These are phyloP conservation scores for Paecilomyces sp. DNA, from an alignment of 2,329 filamentous ascomycete genomes.

Conservation along the genomic window DNA sequence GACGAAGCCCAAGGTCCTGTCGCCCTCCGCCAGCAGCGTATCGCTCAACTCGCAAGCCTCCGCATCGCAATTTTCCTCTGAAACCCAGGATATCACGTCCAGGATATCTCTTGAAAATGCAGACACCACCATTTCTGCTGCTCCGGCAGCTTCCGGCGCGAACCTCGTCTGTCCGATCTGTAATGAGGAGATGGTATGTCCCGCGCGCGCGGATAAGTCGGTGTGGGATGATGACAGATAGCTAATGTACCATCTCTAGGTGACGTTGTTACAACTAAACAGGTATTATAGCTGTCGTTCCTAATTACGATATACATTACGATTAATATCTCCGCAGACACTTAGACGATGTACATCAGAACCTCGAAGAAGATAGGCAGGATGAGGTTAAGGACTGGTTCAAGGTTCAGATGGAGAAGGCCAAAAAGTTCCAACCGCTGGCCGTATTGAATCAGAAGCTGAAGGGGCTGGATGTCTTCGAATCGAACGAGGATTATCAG, in stretches of 20 bases:
- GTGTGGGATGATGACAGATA: not conserved
- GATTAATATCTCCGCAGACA: constrained; percentile 45
- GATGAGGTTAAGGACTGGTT: constrained; percentile 98
- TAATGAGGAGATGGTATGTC: constrained; percentile 85
- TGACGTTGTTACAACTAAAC: constrained; percentile 89
- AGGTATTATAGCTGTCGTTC: constrained; percentile 40
- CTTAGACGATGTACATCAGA: constrained; percentile 83
- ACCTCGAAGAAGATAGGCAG: constrained; percentile 79
- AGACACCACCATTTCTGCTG: constrained; percentile 40
- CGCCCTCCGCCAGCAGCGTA: constrained; percentile 63
- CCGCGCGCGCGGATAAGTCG: not conserved
- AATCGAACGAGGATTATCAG: constrained; percentile 68
- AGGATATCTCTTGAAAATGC: constrained; percentile 66
- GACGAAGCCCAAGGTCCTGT: constrained; percentile 42
- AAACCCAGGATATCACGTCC: constrained; percentile 70
- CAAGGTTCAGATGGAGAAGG: constrained; percentile 86
- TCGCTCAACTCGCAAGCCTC: constrained; percentile 73
- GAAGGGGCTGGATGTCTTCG: constrained; percentile 86
- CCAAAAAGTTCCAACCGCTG: constrained; percentile 85
- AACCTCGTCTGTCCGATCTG: constrained; percentile 94
- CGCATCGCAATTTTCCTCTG: constrained; percentile 61
- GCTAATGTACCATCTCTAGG: constrained; percentile 42
- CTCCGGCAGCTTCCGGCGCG: constrained; percentile 51
- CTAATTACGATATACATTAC: constrained; percentile 1
- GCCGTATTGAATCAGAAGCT: constrained; percentile 90